Base-by-base conservation (phyloP, 495 filamentous ascomycete species). In the Daldinia bambusicola region DNA sequence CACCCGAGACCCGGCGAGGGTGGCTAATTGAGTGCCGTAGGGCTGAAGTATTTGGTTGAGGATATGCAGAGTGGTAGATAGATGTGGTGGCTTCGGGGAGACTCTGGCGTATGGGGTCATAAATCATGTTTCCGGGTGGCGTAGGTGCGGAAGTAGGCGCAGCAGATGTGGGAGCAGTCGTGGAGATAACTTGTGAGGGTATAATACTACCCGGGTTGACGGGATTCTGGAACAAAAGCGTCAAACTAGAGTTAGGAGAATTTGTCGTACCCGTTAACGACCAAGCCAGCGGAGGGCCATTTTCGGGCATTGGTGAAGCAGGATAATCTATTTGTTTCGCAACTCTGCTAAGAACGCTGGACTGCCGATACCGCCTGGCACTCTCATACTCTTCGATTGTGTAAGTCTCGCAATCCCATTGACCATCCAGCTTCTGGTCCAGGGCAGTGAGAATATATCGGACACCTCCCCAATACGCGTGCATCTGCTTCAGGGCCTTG, bases 381-480 rank as follows among this genome's bases (percentile, higher is more conserved):
- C 87, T 89, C 74, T 93, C 90, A 77, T 91, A 91, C 72, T 96
- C 92, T 72, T 94, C 92, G 31, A 81, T 85, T 0, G 90, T 92
- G 70, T 90, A 94, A 1, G 93, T 87, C 59, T 95, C 85, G 12
- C 91, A 92, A 75, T 96, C 91, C 69, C 89, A 90, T 55, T 93
- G 91, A 14, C 93, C 93, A 72, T 93, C 92, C 13, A 91, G 89
- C 76, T 93, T 94, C 71, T 94, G 92, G 75, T 96, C 91, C n/a
- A 96, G 79, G 1, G 92, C 91, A 1, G 90, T 93, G 18, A 96
- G 80, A 40, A 96, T 96, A 77, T 96, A 96, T 56, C 89, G 87
- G n/a, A 92, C 90, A 1, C 93, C 93, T 60, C 89, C 89, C 93
- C 93, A 96, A 75, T 94, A 94, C 2, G 86, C 83, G 61, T 94